These are phyloP conservation scores for Blastosporella zonata DNA, from an alignment of 1,284 basidiomycete species.

Conservation along the genomic window DNA sequence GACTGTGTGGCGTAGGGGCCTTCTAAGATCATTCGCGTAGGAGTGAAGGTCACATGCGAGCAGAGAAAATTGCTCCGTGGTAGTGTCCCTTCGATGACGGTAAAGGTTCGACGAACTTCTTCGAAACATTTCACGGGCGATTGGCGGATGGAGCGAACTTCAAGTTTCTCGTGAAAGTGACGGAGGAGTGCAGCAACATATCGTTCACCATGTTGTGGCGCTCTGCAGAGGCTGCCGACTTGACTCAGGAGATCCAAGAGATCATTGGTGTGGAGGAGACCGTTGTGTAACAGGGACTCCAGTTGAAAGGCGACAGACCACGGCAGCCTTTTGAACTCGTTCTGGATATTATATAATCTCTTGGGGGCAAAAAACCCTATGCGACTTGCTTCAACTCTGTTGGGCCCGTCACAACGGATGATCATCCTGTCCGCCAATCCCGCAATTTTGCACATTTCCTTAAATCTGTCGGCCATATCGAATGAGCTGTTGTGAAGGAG, in stretches of 20 bases:
- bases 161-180: conserved; percentile 45
- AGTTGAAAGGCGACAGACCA: conserved; percentile 72
- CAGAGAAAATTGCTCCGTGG: conserved; percentile 46
- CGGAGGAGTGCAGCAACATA: conserved; percentile 50
- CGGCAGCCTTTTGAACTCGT: conserved; percentile 40
- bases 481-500: conserved; percentile 43
- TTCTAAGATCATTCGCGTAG: conserved; percentile 67
- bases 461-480: conserved; percentile 45
- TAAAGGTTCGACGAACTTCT: conserved; percentile 30
- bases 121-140: conserved; percentile 50
- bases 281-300: conserved; percentile 60
- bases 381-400: conserved; percentile 44
- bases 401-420: conserved; percentile 24
- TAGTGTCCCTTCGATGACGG: conserved; percentile 17
- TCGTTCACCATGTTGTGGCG: conserved; percentile 21
- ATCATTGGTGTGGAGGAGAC: conserved; percentile 54
- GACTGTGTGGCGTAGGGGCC: conserved; percentile 70
- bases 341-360: conserved; percentile 42
- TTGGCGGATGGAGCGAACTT: conserved; percentile 38
- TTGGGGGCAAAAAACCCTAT: conserved; percentile 48
- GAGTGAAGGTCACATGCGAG: conserved; percentile 67
- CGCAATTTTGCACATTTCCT: conserved; percentile 49
- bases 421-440: conserved; percentile 38
- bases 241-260: conserved; percentile 41
- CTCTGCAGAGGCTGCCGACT: conserved; percentile 39